Evolutionary conservation across 257 asterid genomes (phyloP), one percentile per base, ranked within the genome.

Genomic region (Cruciata laevipes): DNA sequence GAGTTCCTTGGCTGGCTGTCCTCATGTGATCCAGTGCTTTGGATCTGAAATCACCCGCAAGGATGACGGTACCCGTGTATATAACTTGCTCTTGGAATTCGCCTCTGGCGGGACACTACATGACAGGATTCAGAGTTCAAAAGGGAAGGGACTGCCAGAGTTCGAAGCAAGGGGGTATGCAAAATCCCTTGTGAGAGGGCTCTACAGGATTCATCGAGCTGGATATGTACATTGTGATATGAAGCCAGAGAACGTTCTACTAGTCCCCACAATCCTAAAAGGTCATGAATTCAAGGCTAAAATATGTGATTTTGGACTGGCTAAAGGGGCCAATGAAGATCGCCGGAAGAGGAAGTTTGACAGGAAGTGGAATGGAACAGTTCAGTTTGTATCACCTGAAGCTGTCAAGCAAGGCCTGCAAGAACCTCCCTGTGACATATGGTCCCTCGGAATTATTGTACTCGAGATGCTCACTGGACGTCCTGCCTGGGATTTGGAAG

Each of bases 391-490:
- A 52, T 35, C 71, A 20, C 74, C 74, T 0, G 74, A 69, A 37
- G 53, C 71, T 0, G 47, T 57, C 10, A 20, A 20, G 52, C 63
- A 55, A 4, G 66, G 37, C 0, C 20, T 24, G 31, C 73, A 69
- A 69, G 71, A 61, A 23, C 24, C 62, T 40, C 63, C 25, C 0
- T 7, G 35, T 17, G 74, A 74, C 70, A 64, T 69, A 2, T 74
- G 74, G 78, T 49, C 71, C 9, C 60, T 74, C 11, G 78, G 71
- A 0, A 63, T 74, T 17, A 55, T 66, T 0, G 78, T 74, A 0
- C 53, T 74, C 14, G 78, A 55, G 67, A 74, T 74, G 74, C 47
- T 74, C 10, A 63, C 78, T 0, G 78, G 74, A 30, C 38, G 56
- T 24, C 24, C 65, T 10, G 10, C 62, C 2, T 69, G 74, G 78